These are phyloP conservation scores for Kalaharituber pfeilii DNA, from an alignment of 2,329 filamentous ascomycete species.

Conservation along the genomic window DNA sequence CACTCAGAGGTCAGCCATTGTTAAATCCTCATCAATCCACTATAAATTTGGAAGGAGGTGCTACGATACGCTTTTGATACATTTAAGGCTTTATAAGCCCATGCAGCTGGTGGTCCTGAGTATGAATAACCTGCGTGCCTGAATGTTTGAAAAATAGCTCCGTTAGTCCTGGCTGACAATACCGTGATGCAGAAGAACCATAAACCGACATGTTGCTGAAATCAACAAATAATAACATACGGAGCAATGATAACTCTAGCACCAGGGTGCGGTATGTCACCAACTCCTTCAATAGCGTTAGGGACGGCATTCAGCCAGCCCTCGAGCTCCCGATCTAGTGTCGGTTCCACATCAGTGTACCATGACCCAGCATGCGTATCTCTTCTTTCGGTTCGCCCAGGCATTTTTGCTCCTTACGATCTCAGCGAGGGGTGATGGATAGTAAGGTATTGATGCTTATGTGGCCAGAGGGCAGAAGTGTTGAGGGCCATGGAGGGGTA, in stretches of 20 bases:
- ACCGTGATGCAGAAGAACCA: too few species aligned
- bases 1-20: too few species aligned
- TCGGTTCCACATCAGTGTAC: conserved; percentile 49
- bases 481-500: background rate
- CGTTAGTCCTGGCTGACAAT: too few species aligned
- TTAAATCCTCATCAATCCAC: background rate
- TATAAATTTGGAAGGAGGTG: background rate
- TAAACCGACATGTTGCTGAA: too few species aligned
- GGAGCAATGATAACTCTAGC: conserved; percentile 82
- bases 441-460: background rate
- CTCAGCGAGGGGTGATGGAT: background rate
- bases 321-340: conserved; percentile 54
- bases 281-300: conserved; percentile 24
- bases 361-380: conserved; percentile 73
- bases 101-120: conserved; percentile 81
- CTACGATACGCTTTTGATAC: conserved; percentile 46
- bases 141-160: conserved; percentile 2
- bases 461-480: background rate
- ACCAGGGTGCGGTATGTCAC: conserved; percentile 46
- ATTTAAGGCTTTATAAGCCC: conserved; percentile 82
- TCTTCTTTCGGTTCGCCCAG: conserved; percentile 26
- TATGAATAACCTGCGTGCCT: conserved; percentile 90
- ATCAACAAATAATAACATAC: conserved; percentile 38
- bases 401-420: background rate
- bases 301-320: conserved; percentile 52